Evolutionary conservation across 1,284 basidiomycete genomes (phyloP), one percentile per base, ranked within the genome.

Genomic region (Rhodotorula sp.): DNA sequence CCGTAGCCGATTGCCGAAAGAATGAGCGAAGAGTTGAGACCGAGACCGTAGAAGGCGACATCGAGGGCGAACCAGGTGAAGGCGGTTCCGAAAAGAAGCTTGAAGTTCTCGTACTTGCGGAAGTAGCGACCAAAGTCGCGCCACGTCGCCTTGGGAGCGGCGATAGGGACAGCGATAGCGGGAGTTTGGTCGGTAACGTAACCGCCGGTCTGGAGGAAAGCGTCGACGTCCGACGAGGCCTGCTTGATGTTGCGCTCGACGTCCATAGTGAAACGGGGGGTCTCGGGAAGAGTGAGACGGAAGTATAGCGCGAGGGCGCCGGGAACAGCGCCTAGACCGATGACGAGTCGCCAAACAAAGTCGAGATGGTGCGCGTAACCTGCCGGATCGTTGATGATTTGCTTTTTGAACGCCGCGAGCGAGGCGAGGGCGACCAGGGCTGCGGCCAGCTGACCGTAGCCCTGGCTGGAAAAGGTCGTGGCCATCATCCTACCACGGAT

Each of bases 251-350:
- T 91, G 71, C 90, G 87, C 82, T 93, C 90, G 76, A 93, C 87
- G 82, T 93, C 91, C 88, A 93, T 91, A 70, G 91, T 93, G 85
- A 90, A 95, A 76, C 91, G 90, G 50, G 70, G 68, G 1, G 89
- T 87, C 77, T 91, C 90, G 19, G 88, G 87, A 6, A 91, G 85
- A 0, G 87, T 90, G 61, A 92, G 82, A 18, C 90, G 88, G 79
- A 90, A 88, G 80, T 91, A 91, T 57, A 90, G 85, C 10, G 89
- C 89, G 62, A 88, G 79, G 47, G 83, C 83, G 67, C 85, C 88
- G 8, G 89, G 89, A 49, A 91, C 83, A 68, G 87, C 87, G 45
- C 88, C 88, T 58, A 90, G 84, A 75, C 84, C 84, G 74, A 84
- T 83, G 70, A 85, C 71, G 68, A 84, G 77, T 61, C 84, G 81